Percentiles rank a stretch among this genome's conserved stretches.
phyloP scores from a whole-genome alignment of 179 eudicot genomes.

The Beta macrorhiza region DNA sequence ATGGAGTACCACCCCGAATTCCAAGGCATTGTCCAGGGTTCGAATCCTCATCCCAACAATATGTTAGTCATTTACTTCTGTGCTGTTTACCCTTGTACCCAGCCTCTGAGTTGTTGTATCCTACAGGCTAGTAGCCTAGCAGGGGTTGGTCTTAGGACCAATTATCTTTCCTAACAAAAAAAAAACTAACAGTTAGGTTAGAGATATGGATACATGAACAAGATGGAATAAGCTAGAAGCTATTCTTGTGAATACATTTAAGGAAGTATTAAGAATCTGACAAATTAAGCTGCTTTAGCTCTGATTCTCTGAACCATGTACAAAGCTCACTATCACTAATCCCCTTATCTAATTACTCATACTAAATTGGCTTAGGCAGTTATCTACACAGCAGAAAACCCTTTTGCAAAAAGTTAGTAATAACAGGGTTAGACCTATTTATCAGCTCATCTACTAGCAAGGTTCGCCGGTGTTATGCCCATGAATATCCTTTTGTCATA shows the following conservation, averaged over 20 bases:
- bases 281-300: background rate
- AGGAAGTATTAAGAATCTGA: background rate
- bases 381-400: background rate
- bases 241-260: background rate
- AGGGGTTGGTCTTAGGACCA: no score
- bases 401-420: background rate
- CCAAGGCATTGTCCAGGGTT: no score
- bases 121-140: no score
- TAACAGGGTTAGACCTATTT: background rate
- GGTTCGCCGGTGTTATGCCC: background rate
- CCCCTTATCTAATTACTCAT: background rate
- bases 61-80: no score
- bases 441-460: background rate
- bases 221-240: no score
- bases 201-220: no score
- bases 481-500: background rate
- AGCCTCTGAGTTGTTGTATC: no score
- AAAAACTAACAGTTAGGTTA: no score
- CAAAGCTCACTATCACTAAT: background rate
- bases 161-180: no score
- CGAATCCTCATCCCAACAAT: no score
- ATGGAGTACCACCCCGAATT: no score
- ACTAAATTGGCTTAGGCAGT: background rate
- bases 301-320: background rate
- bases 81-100: no score